A percentile compares a stretch with the other conserved stretches of the same genome.
Conservation (phyloP, 2,329 filamentous ascomycete species). For the Colletotrichum eleusines region DNA sequence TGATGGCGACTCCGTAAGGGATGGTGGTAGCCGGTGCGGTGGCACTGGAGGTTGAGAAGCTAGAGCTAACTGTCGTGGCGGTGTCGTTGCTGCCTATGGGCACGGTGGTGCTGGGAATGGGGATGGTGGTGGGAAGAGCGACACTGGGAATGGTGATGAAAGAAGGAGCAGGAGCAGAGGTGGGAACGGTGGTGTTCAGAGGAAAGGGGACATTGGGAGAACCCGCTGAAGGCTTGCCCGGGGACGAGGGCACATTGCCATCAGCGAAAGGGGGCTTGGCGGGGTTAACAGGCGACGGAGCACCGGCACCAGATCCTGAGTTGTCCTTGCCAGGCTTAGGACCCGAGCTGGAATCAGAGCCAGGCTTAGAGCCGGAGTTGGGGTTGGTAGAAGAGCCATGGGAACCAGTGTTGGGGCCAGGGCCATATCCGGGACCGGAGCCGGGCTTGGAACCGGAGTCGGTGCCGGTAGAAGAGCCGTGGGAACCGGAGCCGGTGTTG, state of each 20-base stretch:
- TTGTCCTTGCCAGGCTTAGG: neutral
- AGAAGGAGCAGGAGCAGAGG: constrained; percentile 10
- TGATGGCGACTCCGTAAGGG: constrained; percentile 51
- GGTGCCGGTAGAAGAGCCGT: neutral
- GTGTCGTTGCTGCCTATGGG: constrained; percentile 38
- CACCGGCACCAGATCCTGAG: constrained; percentile 6
- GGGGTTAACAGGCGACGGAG: neutral
- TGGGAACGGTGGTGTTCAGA: constrained; percentile 31
- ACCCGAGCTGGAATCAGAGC: neutral
- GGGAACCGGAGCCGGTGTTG: neutral
- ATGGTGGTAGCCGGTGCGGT: constrained; percentile 49
- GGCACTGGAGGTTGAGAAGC: constrained; percentile 44
- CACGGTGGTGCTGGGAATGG: constrained; percentile 32
- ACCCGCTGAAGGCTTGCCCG: constrained; percentile 25
- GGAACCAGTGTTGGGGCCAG: neutral
- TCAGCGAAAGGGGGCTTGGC: constrained; percentile 22
- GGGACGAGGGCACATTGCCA: constrained; percentile 27
- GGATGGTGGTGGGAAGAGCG: constrained; percentile 30
- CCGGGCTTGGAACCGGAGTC: neutral
- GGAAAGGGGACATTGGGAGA: constrained; percentile 27
- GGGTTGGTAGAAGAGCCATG: neutral
- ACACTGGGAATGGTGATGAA: constrained; percentile 30
- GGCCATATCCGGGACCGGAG: no score
- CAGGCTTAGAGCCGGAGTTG: neutral
- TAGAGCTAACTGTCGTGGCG: neutral